Evolutionary conservation across 805 yeast genomes (phyloP).

Genomic region (Kluyveromyces siamensis): DNA sequence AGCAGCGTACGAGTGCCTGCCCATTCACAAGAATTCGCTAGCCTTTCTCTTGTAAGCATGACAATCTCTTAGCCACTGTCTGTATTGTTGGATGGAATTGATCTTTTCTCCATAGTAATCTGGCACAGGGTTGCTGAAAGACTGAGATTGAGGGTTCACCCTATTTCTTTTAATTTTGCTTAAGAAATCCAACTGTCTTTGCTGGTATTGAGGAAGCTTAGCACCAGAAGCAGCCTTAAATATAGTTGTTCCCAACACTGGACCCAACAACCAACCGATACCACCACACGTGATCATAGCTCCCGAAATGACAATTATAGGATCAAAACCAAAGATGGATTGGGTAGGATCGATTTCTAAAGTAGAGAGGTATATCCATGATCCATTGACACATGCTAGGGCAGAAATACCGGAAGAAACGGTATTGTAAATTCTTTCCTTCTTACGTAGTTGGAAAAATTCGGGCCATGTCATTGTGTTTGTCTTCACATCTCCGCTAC

Average conservation of each 20-base stretch:
- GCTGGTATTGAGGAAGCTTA: slow-evolving; percentile 37
- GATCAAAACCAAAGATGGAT: slow-evolving; percentile 79
- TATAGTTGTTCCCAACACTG: slow-evolving; percentile 62
- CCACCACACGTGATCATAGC: slow-evolving; percentile 66
- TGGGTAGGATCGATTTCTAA: slow-evolving; percentile 84
- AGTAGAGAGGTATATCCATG: slow-evolving; percentile 73
- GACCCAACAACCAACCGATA: slow-evolving; percentile 77
- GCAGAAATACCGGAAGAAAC: slow-evolving; percentile 64
- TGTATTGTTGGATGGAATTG: slow-evolving; percentile 74
- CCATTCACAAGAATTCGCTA: slow-evolving; percentile 50
- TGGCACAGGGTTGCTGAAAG: slow-evolving; percentile 92
- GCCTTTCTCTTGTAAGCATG: slow-evolving; percentile 81
- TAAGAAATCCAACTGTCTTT: slow-evolving; percentile 67
- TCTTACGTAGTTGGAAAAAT: slow-evolving; percentile 66
- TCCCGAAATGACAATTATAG: slow-evolving; percentile 71
- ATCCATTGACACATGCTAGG: slow-evolving; percentile 49
- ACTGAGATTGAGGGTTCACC: slow-evolving; percentile 87
- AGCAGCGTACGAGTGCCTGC: background rate
- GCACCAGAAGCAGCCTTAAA: slow-evolving; percentile 49
- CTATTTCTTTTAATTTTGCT: slow-evolving; percentile 67
- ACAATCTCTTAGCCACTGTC: slow-evolving; percentile 94
- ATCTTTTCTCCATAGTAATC: slow-evolving; percentile 97
- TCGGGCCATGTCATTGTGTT: slow-evolving; percentile 59
- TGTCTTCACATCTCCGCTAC: slow-evolving; percentile 2
- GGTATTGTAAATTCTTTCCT: slow-evolving; percentile 61